A percentile compares a stretch with the other conserved stretches of the same genome.
phyloP scores from a whole-genome alignment of 2,329 filamentous ascomycete species.

The Talaromyces sp. region DNA sequence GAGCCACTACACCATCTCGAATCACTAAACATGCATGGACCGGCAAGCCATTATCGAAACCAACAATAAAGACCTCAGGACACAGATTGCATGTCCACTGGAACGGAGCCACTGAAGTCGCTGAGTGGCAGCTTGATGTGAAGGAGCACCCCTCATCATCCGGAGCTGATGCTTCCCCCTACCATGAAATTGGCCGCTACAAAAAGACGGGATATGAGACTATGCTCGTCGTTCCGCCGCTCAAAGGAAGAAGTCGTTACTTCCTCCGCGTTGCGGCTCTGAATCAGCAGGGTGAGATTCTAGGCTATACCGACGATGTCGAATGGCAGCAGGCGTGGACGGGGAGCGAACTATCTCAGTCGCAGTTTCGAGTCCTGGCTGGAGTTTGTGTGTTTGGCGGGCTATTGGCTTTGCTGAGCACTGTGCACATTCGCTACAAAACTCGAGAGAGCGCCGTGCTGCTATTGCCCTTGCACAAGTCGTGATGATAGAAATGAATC shows the following conservation, averaged over 20 bases:
- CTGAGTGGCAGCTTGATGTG: conserved; percentile 27
- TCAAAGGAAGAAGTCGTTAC: conserved; percentile 13
- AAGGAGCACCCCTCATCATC: conserved; percentile 15
- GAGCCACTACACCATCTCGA: conserved; percentile 52
- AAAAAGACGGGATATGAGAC: conserved; percentile 34
- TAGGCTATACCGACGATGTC: conserved; percentile 3
- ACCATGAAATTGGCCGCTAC: conserved; percentile 13
- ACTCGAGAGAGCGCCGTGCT: neutral
- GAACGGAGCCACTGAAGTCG: conserved; percentile 46
- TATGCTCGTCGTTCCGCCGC: conserved; percentile 22
- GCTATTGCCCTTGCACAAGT: conserved; percentile 5
- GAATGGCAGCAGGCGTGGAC: conserved; percentile 11
- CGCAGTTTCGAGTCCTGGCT: conserved; percentile 8
- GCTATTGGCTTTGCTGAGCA: conserved; percentile 6
- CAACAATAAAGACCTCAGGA: conserved; percentile 25
- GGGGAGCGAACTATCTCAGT: conserved; percentile 3
- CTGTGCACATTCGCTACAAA: conserved; percentile 2
- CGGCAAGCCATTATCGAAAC: conserved; percentile 43
- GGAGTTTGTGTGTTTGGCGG: conserved; percentile 10
- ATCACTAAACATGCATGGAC: conserved; percentile 53
- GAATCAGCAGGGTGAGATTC: conserved; percentile 16
- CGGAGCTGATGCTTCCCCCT: neutral
- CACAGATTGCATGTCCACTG: conserved; percentile 41
- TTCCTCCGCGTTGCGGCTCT: conserved; percentile 25
- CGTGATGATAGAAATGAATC: neutral